Evolutionary conservation across 805 yeast genomes (phyloP).

Genomic region (Starmera quercuum): DNA sequence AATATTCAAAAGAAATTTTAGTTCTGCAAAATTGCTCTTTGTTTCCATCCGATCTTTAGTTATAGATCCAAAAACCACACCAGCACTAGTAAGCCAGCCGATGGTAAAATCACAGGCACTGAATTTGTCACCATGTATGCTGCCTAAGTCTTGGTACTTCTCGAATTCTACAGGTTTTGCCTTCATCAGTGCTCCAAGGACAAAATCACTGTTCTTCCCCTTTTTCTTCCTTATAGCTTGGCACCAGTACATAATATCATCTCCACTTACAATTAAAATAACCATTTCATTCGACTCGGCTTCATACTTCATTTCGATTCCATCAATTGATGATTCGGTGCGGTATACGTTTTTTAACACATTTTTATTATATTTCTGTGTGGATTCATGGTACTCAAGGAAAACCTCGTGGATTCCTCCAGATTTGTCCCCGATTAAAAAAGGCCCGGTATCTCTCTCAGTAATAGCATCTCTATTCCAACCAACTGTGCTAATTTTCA

Average conservation of each 20-base stretch:
- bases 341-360: constrained; percentile 32
- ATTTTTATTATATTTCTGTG: constrained; percentile 35
- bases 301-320: constrained; percentile 13
- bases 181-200: constrained; percentile 13
- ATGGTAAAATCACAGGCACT: constrained; percentile 20
- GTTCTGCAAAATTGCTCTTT: constrained; percentile 21
- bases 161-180: constrained; percentile 27
- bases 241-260: constrained; percentile 23
- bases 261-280: constrained; percentile 19
- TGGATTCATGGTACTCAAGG: constrained; percentile 28
- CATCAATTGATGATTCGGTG: constrained; percentile 17
- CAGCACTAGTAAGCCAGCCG: constrained; percentile 42
- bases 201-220: constrained; percentile 15
- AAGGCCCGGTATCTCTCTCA: constrained; percentile 32
- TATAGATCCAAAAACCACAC: constrained; percentile 35
- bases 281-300: constrained; percentile 5
- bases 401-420: constrained; percentile 42
- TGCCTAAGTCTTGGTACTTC: constrained; percentile 27
- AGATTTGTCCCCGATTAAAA: constrained; percentile 39
- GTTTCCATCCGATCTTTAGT: constrained; percentile 11
- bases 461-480: constrained; percentile 32
- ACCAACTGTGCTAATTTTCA: constrained; percentile 32
- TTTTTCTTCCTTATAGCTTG: constrained; percentile 10
- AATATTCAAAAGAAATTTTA: constrained; percentile 30
- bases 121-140: constrained; percentile 25